These are phyloP conservation scores for Lasiosphaeria miniovina DNA, from an alignment of 495 filamentous ascomycete species.

Conservation along the genomic window DNA sequence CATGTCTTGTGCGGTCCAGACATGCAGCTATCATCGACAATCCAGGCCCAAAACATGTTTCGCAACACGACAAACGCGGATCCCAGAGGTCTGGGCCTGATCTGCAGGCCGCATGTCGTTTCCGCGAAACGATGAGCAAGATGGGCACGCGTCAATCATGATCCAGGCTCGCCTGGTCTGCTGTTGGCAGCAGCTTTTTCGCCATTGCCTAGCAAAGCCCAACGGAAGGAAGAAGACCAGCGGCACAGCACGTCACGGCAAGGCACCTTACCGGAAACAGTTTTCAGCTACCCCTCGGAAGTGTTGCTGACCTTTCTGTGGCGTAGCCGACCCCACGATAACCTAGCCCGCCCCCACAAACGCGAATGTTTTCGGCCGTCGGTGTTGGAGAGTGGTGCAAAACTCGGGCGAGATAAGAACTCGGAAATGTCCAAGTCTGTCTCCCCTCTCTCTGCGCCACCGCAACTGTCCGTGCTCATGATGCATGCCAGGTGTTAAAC, in stretches of 20 bases:
- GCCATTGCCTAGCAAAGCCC: not conserved
- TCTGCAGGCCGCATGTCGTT: not conserved
- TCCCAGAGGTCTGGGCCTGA: not conserved
- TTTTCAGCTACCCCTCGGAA: not conserved
- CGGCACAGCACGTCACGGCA: not conserved
- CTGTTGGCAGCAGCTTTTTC: not conserved
- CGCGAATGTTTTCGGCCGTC: not conserved
- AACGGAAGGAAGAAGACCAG: not conserved
- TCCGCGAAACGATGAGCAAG: not conserved
- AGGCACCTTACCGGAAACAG: not conserved
- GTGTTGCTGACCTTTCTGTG: not conserved
- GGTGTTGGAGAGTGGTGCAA: no score
- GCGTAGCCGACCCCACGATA: no score
- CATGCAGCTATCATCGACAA: not conserved
- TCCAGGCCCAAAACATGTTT: not conserved
- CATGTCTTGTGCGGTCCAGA: no score
- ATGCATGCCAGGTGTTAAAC: no score
- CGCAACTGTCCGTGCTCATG: no score
- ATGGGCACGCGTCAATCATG: not conserved
- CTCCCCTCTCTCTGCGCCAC: not conserved
- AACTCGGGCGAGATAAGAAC: not conserved
- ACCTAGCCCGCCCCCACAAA: constrained; percentile 1
- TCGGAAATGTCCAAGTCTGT: not conserved
- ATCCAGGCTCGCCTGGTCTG: not conserved
- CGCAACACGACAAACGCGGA: not conserved